Percentiles rank a stretch among this genome's conserved stretches.
These are phyloP conservation scores for Biscogniauxia marginata DNA, from an alignment of 2,329 filamentous ascomycete species.

Conservation along the genomic window DNA sequence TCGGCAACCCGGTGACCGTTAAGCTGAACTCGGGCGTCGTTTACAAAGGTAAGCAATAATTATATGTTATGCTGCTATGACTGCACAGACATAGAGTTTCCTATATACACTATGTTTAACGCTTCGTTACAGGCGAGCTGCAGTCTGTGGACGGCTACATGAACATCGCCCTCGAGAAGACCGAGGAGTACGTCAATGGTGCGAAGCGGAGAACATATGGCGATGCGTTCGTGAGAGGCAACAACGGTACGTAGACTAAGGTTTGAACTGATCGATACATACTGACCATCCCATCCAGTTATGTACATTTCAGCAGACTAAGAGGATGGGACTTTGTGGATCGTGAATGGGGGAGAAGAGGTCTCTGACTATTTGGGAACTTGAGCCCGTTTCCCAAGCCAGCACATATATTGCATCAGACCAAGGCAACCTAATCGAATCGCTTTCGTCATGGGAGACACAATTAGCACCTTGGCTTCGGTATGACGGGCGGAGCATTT, in stretches of 20 bases:
- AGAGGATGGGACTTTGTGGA: constrained; percentile 29
- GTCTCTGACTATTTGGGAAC: neutral
- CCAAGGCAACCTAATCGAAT: no score
- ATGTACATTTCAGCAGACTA: constrained; percentile 70
- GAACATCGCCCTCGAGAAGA: constrained; percentile 98
- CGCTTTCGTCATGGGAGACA: no score
- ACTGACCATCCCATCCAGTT: constrained; percentile 42
- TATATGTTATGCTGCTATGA: neutral
- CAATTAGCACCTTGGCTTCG: neutral
- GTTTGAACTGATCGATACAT: neutral
- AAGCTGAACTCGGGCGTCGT: constrained; percentile 98
- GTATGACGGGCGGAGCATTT: neutral
- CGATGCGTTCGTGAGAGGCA: constrained; percentile 92
- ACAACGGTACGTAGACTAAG: constrained; percentile 68
- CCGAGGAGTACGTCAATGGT: constrained; percentile 86
- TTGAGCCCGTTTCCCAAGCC: no score
- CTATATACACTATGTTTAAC: neutral
- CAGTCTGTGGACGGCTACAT: constrained; percentile 99
- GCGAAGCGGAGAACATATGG: constrained; percentile 80
- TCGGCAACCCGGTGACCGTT: constrained; percentile 89
- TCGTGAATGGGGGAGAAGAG: neutral
- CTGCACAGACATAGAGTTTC: neutral
- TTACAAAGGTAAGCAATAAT: constrained; percentile 73
- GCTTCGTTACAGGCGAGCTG: constrained; percentile 71
- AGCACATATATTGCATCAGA: no score